Evolutionary conservation across 371 early-diverging fungal species (phyloP).

Genomic region (Mucor piriformis): DNA sequence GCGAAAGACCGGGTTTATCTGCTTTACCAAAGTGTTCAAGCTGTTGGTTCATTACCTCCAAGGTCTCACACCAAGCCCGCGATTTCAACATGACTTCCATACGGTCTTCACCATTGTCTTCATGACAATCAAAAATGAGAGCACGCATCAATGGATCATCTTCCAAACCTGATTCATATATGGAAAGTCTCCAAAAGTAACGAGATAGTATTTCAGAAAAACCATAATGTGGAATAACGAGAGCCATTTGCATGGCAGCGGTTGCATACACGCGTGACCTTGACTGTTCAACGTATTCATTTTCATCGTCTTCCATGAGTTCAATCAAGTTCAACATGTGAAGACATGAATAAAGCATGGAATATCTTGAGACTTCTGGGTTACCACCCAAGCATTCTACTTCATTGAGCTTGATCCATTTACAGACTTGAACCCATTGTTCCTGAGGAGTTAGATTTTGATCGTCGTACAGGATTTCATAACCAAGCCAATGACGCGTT

Average conservation of each 20-base stretch:
- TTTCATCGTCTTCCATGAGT: conserved; percentile 32
- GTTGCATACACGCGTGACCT: conserved; percentile 45
- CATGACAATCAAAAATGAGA: conserved; percentile 37
- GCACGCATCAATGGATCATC: conserved; percentile 36
- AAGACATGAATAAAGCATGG: conserved; percentile 36
- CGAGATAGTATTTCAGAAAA: conserved; percentile 25
- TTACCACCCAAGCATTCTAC: conserved; percentile 44
- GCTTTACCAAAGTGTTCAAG: conserved; percentile 23
- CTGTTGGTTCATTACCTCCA: conserved; percentile 38
- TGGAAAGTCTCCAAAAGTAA: conserved; percentile 42
- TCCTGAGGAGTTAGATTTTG: conserved; percentile 18
- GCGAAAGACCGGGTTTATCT: conserved; percentile 19
- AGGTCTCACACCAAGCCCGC: conserved; percentile 40
- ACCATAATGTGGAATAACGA: conserved; percentile 29
- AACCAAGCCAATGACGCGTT: conserved; percentile 44
- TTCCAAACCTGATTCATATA: conserved; percentile 40
- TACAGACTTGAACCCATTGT: conserved; percentile 38
- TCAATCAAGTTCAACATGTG: conserved; percentile 35
- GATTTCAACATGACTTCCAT: conserved; percentile 40
- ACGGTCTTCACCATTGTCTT: conserved; percentile 36
- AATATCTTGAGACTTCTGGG: conserved; percentile 25
- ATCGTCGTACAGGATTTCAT: conserved; percentile 36
- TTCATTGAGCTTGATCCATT: conserved; percentile 51
- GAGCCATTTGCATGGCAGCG: conserved; percentile 44
- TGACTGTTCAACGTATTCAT: conserved; percentile 30